A percentile compares a stretch with the other conserved stretches of the same genome.
Evolutionary conservation across 805 yeast species (phyloP).

Genomic region (Spathaspora boniae): DNA sequence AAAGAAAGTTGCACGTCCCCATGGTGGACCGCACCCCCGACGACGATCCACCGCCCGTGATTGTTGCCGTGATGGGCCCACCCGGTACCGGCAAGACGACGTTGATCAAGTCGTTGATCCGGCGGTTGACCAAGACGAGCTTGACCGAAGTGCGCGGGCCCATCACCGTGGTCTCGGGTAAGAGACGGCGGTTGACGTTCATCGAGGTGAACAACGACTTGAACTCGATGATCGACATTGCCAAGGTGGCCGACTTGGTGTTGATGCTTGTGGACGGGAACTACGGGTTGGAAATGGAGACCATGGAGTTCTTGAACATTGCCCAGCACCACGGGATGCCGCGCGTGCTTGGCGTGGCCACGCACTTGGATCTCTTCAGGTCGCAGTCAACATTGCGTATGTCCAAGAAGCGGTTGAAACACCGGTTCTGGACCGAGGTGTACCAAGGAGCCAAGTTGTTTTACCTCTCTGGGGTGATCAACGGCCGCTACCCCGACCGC

Average conservation of each 20-base stretch:
- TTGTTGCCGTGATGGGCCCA: conserved; percentile 97
- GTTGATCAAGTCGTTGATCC: conserved; percentile 80
- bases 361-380: conserved; percentile 92
- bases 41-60: conserved; percentile 95
- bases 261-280: conserved; percentile 90
- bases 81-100: conserved; percentile 98
- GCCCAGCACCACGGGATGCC: conserved; percentile 99
- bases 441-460: conserved; percentile 97
- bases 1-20: conserved; percentile 88
- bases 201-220: conserved; percentile 90
- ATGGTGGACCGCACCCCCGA: conserved; percentile 98
- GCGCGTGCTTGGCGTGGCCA: conserved; percentile 88
- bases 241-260: conserved; percentile 92
- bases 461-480: conserved; percentile 90
- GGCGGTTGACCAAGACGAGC: conserved; percentile 84
- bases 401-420: conserved; percentile 85
- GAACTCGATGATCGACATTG: conserved; percentile 94
- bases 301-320: conserved; percentile 95
- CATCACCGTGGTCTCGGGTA: conserved; percentile 93
- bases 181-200: conserved; percentile 86
- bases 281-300: conserved; percentile 98
- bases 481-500: conserved; percentile 97
- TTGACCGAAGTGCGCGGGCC: conserved; percentile 90
- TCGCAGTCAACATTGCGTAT: conserved; percentile 86
- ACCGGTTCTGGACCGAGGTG: conserved; percentile 98